phyloP scores from a whole-genome alignment of 495 filamentous ascomycete genomes.

The Polyplosphaeria fusca region DNA sequence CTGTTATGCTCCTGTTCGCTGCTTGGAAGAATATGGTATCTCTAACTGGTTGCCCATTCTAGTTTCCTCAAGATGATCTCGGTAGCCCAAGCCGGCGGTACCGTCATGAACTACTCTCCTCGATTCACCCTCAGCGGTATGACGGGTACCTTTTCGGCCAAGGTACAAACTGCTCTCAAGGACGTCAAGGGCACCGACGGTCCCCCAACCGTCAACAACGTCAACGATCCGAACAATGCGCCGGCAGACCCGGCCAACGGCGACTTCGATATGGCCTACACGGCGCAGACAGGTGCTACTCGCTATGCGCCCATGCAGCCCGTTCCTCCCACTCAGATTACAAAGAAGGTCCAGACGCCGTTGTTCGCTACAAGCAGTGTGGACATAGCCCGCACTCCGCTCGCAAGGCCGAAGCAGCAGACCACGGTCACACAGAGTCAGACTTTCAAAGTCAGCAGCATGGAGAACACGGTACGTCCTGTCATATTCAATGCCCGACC shows the following conservation, averaged over 20 bases:
- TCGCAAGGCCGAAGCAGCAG: conserved; percentile 53
- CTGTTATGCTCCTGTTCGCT: background rate
- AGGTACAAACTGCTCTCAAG: conserved; percentile 44
- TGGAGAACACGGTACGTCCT: conserved; percentile 61
- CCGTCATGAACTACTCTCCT: conserved; percentile 57
- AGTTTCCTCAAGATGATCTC: conserved; percentile 67
- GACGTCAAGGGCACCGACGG: conserved; percentile 48
- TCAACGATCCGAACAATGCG: conserved; percentile 10
- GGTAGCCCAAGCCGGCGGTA: conserved; percentile 49
- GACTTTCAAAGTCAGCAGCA: conserved; percentile 55
- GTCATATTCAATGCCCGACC: too few species aligned
- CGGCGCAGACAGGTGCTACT: conserved; percentile 59
- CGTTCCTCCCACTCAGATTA: conserved; percentile 63
- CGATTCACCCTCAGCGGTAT: conserved; percentile 67
- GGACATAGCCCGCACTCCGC: conserved; percentile 54
- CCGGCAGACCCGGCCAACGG: conserved; percentile 26
- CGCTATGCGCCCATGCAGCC: conserved; percentile 73
- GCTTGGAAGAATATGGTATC: background rate
- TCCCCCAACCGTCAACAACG: conserved; percentile 36
- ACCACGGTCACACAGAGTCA: conserved; percentile 60
- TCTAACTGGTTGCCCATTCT: background rate
- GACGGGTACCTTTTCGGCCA: conserved; percentile 59
- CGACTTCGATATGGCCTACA: conserved; percentile 56
- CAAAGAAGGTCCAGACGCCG: conserved; percentile 50
- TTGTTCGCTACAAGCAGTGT: conserved; percentile 63